Conservation (phyloP, 257 asterid genomes). For the Ocimum tenuiflorum region DNA sequence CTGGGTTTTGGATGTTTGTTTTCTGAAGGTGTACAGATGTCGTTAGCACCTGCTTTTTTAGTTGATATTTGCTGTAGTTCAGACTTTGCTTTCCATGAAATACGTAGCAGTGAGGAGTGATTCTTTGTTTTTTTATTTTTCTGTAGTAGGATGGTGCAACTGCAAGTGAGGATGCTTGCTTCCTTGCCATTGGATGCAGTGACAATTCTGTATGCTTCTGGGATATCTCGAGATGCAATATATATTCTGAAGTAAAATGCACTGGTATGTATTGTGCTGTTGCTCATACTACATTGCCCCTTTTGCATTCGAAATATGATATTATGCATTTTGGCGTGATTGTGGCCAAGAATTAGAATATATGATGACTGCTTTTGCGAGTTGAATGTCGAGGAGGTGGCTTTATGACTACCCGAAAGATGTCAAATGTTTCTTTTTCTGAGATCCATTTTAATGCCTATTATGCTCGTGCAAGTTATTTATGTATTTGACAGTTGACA, state of each 20-base stretch:
- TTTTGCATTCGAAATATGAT: background rate
- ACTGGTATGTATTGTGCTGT: constrained; percentile 45
- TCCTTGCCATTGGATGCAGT: constrained; percentile 75
- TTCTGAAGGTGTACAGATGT: constrained; percentile 45
- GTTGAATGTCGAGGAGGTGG: background rate
- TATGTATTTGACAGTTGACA: background rate
- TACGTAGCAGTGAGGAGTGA: constrained; percentile 6
- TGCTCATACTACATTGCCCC: background rate
- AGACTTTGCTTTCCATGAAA: background rate
- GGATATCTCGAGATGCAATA: constrained; percentile 39
- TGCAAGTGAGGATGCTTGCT: constrained; percentile 27
- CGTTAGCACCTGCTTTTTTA: background rate
- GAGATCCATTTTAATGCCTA: background rate
- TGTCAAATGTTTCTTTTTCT: background rate
- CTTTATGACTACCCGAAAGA: too few species aligned
- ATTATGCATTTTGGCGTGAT: background rate
- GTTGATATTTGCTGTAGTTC: background rate
- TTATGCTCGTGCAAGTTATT: background rate
- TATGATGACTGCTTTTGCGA: background rate
- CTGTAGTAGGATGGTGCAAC: constrained; percentile 37
- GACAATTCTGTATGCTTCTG: constrained; percentile 75
- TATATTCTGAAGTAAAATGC: constrained; percentile 51
- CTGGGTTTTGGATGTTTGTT: constrained; percentile 85
- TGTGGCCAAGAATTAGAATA: background rate
- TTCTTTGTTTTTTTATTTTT: background rate